A percentile compares a stretch with the other conserved stretches of the same genome.
Conservation (phyloP, 2,329 filamentous ascomycete species). For the Ascochyta koolunga region DNA sequence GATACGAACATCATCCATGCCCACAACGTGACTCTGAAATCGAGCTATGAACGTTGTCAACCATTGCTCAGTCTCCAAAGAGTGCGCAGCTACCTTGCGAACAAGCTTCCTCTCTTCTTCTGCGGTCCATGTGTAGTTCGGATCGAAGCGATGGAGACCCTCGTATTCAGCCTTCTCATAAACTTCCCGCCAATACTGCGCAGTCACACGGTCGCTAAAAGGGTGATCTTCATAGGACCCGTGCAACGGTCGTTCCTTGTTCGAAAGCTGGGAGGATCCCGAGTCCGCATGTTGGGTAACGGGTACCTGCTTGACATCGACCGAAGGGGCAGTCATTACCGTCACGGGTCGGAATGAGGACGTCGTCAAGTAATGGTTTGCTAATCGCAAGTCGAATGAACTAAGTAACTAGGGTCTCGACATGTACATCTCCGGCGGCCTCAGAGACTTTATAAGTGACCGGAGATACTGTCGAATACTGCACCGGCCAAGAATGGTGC, state of each 20-base stretch:
- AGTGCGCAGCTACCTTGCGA: constrained; percentile 47
- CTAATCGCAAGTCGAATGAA: constrained; percentile 5
- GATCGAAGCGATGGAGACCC: constrained; percentile 56
- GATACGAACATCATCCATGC: constrained; percentile 58
- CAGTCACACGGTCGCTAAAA: constrained; percentile 32
- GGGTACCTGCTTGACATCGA: constrained; percentile 25
- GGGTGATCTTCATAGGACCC: constrained; percentile 28
- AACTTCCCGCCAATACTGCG: constrained; percentile 31
- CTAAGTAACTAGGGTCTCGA: constrained; percentile 10
- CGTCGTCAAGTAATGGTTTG: constrained; percentile 16
- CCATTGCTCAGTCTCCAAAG: fast-evolving
- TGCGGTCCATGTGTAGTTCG: constrained; percentile 53
- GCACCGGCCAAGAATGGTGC: constrained; percentile 25
- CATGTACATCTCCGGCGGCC: constrained; percentile 12
- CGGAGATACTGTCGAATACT: constrained; percentile 9
- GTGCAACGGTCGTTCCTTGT: constrained; percentile 9
- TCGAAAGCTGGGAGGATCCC: constrained; percentile 19
- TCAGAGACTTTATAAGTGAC: constrained; percentile 22
- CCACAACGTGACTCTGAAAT: constrained; percentile 37
- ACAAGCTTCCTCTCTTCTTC: constrained; percentile 56
- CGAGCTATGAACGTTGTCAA: constrained; percentile 24
- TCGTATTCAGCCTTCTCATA: constrained; percentile 43
- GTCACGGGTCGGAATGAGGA: background rate
- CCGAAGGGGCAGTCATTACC: constrained; percentile 20
- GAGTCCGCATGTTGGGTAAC: constrained; percentile 21